A percentile compares a stretch with the other conserved stretches of the same genome.
Conservation (phyloP, 495 filamentous ascomycete species). For the Neurospora africana region DNA sequence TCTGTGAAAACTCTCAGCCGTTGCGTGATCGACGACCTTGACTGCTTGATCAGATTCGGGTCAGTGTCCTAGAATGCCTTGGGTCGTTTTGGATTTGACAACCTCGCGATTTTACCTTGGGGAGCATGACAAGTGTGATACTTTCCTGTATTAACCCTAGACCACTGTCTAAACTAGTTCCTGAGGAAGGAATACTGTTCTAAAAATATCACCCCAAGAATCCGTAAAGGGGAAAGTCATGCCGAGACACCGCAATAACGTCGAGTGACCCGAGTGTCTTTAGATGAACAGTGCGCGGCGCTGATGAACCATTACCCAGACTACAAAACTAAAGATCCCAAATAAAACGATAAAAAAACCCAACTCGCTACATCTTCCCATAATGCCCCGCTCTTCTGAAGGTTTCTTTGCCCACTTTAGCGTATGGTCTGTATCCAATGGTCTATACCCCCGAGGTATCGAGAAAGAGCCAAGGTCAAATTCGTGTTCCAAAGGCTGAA, state of each 20-base stretch:
- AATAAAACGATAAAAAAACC: not conserved
- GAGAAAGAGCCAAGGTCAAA: not conserved
- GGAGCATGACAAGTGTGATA: not conserved
- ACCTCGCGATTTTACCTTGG: not conserved
- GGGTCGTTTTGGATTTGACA: not conserved
- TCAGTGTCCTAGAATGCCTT: not conserved
- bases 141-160: not conserved
- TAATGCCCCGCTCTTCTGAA: not conserved
- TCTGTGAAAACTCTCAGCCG: not conserved
- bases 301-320: not conserved
- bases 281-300: not conserved
- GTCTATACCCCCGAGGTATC: not conserved
- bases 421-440: not conserved
- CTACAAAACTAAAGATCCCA: not conserved
- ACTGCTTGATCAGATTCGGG: not conserved
- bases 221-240: not conserved
- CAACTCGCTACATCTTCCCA: not conserved
- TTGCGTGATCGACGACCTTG: not conserved
- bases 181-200: not conserved
- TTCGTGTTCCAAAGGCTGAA: not conserved
- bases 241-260: not conserved
- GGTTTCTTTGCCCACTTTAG: not conserved
- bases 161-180: not conserved
- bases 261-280: not conserved
- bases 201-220: not conserved